Base-by-base conservation (phyloP, 495 filamentous ascomycete genomes). In the Lasiosphaeria hispida region DNA sequence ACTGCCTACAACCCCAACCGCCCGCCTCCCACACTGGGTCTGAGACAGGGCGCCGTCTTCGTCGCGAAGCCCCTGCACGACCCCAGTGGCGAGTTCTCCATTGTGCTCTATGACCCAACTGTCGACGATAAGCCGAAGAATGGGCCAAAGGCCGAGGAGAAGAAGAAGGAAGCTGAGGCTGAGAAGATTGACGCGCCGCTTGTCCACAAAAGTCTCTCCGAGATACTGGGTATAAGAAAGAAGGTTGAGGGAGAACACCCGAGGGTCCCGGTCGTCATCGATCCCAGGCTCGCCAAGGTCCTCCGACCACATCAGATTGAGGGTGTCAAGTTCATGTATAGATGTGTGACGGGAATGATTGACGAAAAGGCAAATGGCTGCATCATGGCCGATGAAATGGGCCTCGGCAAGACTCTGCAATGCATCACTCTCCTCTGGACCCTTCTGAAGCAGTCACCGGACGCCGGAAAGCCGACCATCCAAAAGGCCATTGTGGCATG, bases 311-410 rank as follows among this genome's bases (percentile, higher is more conserved):
- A 99, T 87, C 94, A 99, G 72, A 88, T 99, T 39, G 94, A 97
- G 70, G 94, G 94, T 69, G 94, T 99, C 42, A 96, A 96, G 79
- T 99, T 99, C 67, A 84, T 99, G 76, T 99, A 97, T 71, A 81
- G 83, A 51, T 95, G 90, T 69, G 91, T 91, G 15, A 97, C 93
- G 19, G 94, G 94, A 6, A 80, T 97, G 82, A 86, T 97, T 61
- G 94, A 99, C 68, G 82, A 86, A 42, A 94, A 92, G 55, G 95
- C 95, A 18, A 90, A 97, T 73, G 94, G 94, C 0, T 97, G 94
- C 69, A 99, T 99, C 69, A 99, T 99, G 94, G 94, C 94, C 61
- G 94, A 99, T 68, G 94, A 96, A 64, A 99, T 99, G 94, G 94
- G 94, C 43, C 73, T 99, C 35, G 94, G 94, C 44, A 99, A 99